Evolutionary conservation across 805 yeast genomes (phyloP), one percentile per base, ranked within the genome.

Genomic region (Saccharomycopsis oosterbeekiorum): DNA sequence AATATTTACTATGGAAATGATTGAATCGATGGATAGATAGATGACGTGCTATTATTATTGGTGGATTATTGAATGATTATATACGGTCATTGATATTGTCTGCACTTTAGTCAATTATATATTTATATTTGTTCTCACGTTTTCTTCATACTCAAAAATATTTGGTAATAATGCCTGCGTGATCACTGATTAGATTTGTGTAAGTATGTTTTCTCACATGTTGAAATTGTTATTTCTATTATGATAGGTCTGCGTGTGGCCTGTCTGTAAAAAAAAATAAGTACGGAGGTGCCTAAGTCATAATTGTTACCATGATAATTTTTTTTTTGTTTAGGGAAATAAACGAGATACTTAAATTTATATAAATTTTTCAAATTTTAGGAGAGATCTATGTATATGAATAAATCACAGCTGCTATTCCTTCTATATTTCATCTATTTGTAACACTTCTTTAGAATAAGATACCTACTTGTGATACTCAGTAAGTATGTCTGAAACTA

Each of bases 401-500:
- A 12, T 21, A 24, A 9, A 54, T 29, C 29, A 29, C 6, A 29
- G 6, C 34, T 29, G 34, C 3, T 29, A 29, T 29, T 29, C 34
- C 6, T 29, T 29, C 34, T 29, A 29, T 29, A 29, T 4, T 29
- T 29, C 6, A 29, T 29, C 6, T 29, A 29, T 29, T 29, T 29
- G 34, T 29, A 39, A 17, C 50, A 3, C 21, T 15, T 42, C 5
- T 42, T n/a, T 19, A 3, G 10, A 17, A 19, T 42, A 42, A n/a
- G 11, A 42, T 42, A 17, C 21, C 21, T 42, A 10, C 50, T 42
- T 2, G 26, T 42, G 15, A 6, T n/a, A 8, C n/a, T 15, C 10
- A 29, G n/a, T 34, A 43, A 57, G 3, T 41, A 62, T 62, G 64
- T 29, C 62, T 14, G 63, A 60, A 21, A 60, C 61, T 53, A 59